Evolutionary conservation across 805 yeast species (phyloP), one percentile per base, ranked within the genome.

Genomic region (Blastobotrys chiropterorum): DNA sequence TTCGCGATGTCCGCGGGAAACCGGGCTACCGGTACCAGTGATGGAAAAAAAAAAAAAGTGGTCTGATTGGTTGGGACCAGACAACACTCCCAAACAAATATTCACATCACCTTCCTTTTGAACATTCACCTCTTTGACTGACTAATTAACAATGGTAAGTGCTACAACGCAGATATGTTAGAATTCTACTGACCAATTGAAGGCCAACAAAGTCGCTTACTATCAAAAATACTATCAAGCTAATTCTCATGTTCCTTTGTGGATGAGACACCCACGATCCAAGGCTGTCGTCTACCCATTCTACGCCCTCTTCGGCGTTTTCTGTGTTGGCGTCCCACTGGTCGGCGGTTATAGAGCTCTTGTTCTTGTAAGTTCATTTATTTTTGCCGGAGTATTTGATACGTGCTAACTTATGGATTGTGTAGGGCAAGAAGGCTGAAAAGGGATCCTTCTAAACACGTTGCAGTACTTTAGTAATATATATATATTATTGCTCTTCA

Each of bases 261-360:
- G 72, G 72, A 60, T 66, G 69, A 64, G 72, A 61, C 80, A 78
- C 69, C 85, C 85, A 65, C 79, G 82, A 67, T 80, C 94, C 59
- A 85, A 85, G 72, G 73, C 77, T 63, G 70, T 83, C 67, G 77
- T 86, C 59, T 83, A 82, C 72, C 95, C 95, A 66, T 87, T 82
- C 79, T 83, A 77, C 74, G 87, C 86, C 56, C 74, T 82, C 55
- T 83, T 86, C 70, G 73, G 86, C 51, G 76, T 83, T 55, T 74
- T 87, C 58, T 66, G 68, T 57, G 80, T 87, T 48, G 76, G 75
- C 54, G 77, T 79, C 55, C 85, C 94, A 55, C 74, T 83, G 61
- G 79, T 72, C 74, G 85, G 81, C 79, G 67, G 80, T 52, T 86
- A 81, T 62, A 82, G 90, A 75, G 94, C 94, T 60, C 64, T 78